These are phyloP conservation scores for Penicillium corylophilum DNA, from an alignment of 2,329 filamentous ascomycete genomes.

Conservation along the genomic window DNA sequence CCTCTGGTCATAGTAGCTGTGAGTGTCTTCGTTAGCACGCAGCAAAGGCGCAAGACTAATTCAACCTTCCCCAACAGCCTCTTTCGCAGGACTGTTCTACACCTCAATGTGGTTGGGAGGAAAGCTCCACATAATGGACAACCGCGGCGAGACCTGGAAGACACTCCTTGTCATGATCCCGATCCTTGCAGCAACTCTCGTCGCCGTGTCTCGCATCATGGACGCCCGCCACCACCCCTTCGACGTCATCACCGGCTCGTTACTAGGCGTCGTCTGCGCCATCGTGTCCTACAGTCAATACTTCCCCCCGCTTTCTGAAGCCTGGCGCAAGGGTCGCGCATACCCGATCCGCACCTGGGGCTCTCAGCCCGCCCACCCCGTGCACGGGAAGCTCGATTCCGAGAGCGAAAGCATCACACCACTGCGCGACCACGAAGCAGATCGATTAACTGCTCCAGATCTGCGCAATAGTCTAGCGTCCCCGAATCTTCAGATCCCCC, in stretches of 20 bases:
- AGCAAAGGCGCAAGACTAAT: constrained; percentile 17
- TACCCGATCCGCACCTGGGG: constrained; percentile 60
- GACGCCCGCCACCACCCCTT: constrained; percentile 62
- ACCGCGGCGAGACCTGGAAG: constrained; percentile 62
- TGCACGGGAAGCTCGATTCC: constrained; percentile 3
- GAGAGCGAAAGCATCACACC: constrained; percentile 23
- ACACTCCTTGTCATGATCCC: constrained; percentile 55
- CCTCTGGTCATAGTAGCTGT: constrained; percentile 58
- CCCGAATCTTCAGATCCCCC: constrained; percentile 1
- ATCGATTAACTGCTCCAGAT: constrained; percentile 17
- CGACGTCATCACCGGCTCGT: constrained; percentile 57
- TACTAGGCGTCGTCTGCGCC: constrained; percentile 54
- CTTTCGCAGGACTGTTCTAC: constrained; percentile 60
- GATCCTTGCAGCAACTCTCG: constrained; percentile 53
- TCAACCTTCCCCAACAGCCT: constrained; percentile 38
- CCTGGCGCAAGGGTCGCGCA: constrained; percentile 59
- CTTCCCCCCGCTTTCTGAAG: constrained; percentile 56
- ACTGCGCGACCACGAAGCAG: constrained; percentile 34
- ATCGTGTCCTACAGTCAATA: constrained; percentile 59
- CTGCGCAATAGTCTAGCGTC: constrained; percentile 1
- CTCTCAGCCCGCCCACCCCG: constrained; percentile 39
- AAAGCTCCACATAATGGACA: constrained; percentile 60
- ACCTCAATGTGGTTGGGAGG: constrained; percentile 60
- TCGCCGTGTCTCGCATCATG: constrained; percentile 61
- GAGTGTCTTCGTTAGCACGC: constrained; percentile 12